phyloP scores from a whole-genome alignment of 495 filamentous ascomycete species.

The Annulohypoxylon maeteangense region DNA sequence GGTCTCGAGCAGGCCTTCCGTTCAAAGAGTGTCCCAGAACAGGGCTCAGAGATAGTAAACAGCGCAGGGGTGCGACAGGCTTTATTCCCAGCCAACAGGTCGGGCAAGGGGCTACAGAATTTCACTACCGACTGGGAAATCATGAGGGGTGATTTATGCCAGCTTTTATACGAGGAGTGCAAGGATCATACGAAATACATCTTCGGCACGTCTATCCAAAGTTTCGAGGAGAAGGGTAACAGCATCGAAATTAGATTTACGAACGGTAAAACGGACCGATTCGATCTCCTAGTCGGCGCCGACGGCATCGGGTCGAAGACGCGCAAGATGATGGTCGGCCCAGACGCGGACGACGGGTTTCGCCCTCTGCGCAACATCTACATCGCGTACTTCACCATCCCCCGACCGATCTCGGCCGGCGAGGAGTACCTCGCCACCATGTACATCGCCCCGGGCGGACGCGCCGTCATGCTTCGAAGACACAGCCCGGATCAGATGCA shows the following conservation, averaged over 20 bases:
- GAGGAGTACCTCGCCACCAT: constrained; percentile 53
- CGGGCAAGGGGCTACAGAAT: constrained; percentile 55
- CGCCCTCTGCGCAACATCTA: constrained; percentile 41
- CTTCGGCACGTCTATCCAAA: constrained; percentile 53
- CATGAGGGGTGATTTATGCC: constrained; percentile 60
- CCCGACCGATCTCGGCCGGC: constrained; percentile 41
- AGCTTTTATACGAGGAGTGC: constrained; percentile 57
- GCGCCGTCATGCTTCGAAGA: constrained; percentile 53
- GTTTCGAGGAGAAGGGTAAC: constrained; percentile 39
- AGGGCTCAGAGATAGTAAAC: constrained; percentile 58
- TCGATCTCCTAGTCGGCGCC: constrained; percentile 62
- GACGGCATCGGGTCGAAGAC: constrained; percentile 61
- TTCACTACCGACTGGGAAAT: constrained; percentile 66
- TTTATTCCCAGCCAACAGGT: constrained; percentile 51
- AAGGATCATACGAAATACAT: constrained; percentile 54
- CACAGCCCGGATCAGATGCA: constrained; percentile 51
- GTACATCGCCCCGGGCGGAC: constrained; percentile 48
- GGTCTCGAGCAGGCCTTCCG: constrained; percentile 60
- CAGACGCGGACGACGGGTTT: constrained; percentile 42
- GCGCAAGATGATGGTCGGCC: constrained; percentile 53
- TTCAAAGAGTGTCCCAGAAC: constrained; percentile 49
- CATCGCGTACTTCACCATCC: constrained; percentile 57
- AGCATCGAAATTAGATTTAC: constrained; percentile 54
- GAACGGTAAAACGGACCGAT: constrained; percentile 48
- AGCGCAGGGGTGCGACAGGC: constrained; percentile 53